Evolutionary conservation across 2,329 filamentous ascomycete genomes (phyloP), one percentile per base, ranked within the genome.

Genomic region (Mycosphaerella sp.): DNA sequence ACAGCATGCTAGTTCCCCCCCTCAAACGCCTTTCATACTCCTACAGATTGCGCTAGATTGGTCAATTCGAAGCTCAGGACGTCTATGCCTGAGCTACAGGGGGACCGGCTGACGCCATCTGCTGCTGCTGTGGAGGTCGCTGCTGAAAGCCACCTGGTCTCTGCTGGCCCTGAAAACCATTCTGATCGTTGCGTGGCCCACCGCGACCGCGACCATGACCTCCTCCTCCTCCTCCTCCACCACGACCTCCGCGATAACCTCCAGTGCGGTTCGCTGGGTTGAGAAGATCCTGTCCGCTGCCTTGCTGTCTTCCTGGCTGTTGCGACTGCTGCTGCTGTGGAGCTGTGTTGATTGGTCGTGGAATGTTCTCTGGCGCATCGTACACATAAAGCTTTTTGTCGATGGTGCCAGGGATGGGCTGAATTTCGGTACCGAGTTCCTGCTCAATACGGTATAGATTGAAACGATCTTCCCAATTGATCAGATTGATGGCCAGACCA

Each of bases 341-440:
- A 23, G 78, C 72, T 68, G 78, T 82, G 52, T 81, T 78, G 58
- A 85, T 81, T 3, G 93, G 93, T 34, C 91, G 84, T 48, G 95
- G 93, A 65, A 98, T 97, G 54, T 80, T 92, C 67, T 98, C 92
- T 0, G 93, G 93, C 59, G 91, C 88, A 59, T 98, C 95, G 72
- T 98, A 98, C 48, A 98, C 93, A 70, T 98, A 98, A 38, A 98
- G 83, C 60, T 87, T 95, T 81, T 96, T 97, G 77, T 98, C 93
- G 62, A 98, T 98, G 63, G 83, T 86, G 49, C 84, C 80, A 14
- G 93, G 93, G 66, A 98, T 98, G n/a, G 93, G 85, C 69, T 93
- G 88, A 58, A 98, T 98, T 74, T 98, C 93, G 6, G 93, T 98
- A 49, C 93, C 93, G 40, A 98, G 79, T 67, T 98, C 93, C 65